Conservation (phyloP, 2,329 filamentous ascomycete genomes). For the Tolypocladium tundrense region DNA sequence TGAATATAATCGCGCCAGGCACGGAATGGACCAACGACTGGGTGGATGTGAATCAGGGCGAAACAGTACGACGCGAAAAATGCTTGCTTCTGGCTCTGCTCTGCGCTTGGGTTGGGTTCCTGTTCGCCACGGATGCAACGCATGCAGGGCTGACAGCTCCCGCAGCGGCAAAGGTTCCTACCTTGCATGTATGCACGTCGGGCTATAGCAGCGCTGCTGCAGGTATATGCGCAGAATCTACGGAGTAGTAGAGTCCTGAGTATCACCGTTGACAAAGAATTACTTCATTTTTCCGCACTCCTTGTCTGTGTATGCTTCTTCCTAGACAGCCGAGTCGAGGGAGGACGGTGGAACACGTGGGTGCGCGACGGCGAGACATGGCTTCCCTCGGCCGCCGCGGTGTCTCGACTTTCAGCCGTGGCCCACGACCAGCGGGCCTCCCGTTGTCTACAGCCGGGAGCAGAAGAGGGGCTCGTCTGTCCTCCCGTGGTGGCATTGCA, state of each 20-base stretch:
- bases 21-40: neutral
- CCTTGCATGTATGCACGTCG: neutral
- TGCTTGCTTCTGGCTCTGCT: neutral
- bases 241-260: neutral
- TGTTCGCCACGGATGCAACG: neutral
- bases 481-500: conserved; percentile 1
- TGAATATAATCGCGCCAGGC: no score
- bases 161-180: neutral
- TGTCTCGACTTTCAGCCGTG: no score
- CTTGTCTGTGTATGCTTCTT: neutral
- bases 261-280: neutral
- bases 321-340: neutral
- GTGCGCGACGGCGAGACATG: neutral
- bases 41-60: no score
- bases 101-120: neutral
- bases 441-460: no score
- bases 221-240: neutral
- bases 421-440: no score
- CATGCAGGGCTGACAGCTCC: neutral
- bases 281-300: neutral
- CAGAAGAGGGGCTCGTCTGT: neutral
- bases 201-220: neutral
- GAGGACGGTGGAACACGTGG: neutral
- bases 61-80: neutral
- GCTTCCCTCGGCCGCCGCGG: neutral